Conservation (phyloP, 148 eudicot genomes). For the Rhododendron molle region DNA sequence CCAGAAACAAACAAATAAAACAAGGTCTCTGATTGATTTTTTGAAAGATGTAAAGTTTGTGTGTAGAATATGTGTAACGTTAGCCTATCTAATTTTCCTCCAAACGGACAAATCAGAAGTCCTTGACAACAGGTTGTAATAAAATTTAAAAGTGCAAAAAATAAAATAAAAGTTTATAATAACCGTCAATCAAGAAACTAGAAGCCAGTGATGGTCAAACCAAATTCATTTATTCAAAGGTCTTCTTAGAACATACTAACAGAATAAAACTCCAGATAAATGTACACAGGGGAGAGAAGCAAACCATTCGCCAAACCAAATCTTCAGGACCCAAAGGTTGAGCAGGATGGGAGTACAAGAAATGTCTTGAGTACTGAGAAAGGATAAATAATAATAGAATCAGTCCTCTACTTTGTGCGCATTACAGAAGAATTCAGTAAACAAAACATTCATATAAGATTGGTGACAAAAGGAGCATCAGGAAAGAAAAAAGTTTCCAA, state of each 20-base stretch:
- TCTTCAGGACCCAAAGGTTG: conserved; percentile 95
- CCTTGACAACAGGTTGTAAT: neutral
- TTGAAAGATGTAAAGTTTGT: neutral
- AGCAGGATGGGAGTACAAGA: conserved; percentile 90
- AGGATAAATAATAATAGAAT: conserved; percentile 2
- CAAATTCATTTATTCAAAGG: neutral
- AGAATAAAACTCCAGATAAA: neutral
- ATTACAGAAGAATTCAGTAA: neutral
- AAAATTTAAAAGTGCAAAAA: neutral
- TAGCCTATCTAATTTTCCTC: neutral
- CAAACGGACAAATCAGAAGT: neutral
- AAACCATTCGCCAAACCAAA: conserved; percentile 93
- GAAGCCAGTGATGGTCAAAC: neutral
- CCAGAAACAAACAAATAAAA: neutral
- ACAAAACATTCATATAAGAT: neutral
- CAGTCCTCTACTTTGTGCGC: neutral
- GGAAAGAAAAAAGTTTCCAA: neutral
- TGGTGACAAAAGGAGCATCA: neutral
- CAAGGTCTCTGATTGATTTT: neutral
- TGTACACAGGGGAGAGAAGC: conserved; percentile 20
- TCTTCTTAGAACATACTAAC: neutral
- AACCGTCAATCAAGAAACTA: neutral
- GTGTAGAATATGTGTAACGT: neutral
- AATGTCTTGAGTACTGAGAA: conserved; percentile 84
- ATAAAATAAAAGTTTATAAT: neutral